phyloP scores from a whole-genome alignment of 345 rosid species.

The Eucalyptus cloeziana region DNA sequence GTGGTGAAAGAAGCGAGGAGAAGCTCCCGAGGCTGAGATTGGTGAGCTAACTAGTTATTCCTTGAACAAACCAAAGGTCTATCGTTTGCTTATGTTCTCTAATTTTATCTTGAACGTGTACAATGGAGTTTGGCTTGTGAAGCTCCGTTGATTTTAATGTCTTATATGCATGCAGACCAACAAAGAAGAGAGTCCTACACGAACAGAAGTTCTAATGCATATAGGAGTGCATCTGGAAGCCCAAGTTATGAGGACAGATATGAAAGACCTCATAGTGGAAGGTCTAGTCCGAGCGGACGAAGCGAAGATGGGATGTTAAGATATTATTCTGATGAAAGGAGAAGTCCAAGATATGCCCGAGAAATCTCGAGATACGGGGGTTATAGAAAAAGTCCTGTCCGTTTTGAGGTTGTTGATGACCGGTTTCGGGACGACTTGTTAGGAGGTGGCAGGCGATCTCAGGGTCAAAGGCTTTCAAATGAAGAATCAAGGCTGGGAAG shows the following conservation, averaged over 20 bases:
- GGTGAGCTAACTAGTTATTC: slow-evolving; percentile 19
- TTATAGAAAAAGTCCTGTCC: slow-evolving; percentile 35
- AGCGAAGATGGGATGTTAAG: slow-evolving; percentile 22
- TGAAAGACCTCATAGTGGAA: slow-evolving; percentile 10
- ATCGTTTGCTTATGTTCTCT: not conserved
- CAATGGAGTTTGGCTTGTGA: not conserved
- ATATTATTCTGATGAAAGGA: slow-evolving; percentile 41
- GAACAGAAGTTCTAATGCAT: slow-evolving; percentile 18
- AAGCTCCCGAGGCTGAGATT: slow-evolving; percentile 28
- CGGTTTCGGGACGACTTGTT: slow-evolving; percentile 46
- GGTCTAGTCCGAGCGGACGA: slow-evolving; percentile 19
- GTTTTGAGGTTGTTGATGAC: slow-evolving; percentile 82
- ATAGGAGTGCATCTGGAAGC: slow-evolving; percentile 25
- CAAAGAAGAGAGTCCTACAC: slow-evolving; percentile 25
- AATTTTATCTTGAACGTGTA: not conserved
- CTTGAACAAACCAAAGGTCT: not conserved
- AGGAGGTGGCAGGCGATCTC: slow-evolving; percentile 20
- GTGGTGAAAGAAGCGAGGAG: slow-evolving; percentile 31
- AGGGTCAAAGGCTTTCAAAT: not conserved
- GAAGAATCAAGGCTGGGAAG: slow-evolving; percentile 21
- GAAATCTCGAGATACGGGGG: slow-evolving; percentile 38
- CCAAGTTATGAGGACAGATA: slow-evolving; percentile 22
- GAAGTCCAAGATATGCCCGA: slow-evolving; percentile 27
- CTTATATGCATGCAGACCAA: slow-evolving; percentile 21
- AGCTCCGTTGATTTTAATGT: not conserved